Evolutionary conservation across 2,329 filamentous ascomycete species (phyloP), one percentile per base, ranked within the genome.

Genomic region (Microsporum canis): DNA sequence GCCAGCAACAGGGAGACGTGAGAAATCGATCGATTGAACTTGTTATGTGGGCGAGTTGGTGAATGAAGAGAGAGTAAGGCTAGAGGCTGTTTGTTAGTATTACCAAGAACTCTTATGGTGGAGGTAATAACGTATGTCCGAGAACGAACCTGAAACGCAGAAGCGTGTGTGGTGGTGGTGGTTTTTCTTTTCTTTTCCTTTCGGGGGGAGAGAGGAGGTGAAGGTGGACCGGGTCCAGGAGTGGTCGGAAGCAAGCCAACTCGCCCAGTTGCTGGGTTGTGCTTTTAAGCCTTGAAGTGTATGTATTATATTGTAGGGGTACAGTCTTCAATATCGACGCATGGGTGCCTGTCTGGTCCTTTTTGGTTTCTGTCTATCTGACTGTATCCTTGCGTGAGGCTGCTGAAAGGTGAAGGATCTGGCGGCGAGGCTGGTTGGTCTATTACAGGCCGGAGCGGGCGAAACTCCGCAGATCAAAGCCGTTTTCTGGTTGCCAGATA

Each of bases 131-230:
- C 17, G 49, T 53, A 12, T 34, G 49, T 34, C 49, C 49, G 31
- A 53, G 49, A 53, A 53, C 49, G 49, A 53, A 53, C n/a, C 49
- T 53, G 49, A 53, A 53, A 53, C 49, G 49, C 17, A 29, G 49
- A 53, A 31, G 49, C 17, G 17, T 23, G 17, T 23, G 49, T 27
- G 33, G 49, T 12, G 17, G 49, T 34, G 49, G 29, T 7, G 27
- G 29, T 33, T 53, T 53, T 51, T 43, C 39, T 43, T 43, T 43
- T 43, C 17, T 36, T 5, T 14, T n/a, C 14, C 39, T 43, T 43
- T n/a, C 8, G 39, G 39, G 39, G 38, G 38, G 38, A 41, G 38
- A 14, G 17, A n/a, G 10, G n/a, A n/a, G 6, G 39, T 4, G 39
- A 29, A 27, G 29, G 49, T 53, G 49, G 49, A 53, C 27, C 49